These are phyloP conservation scores for Bruguiera gymnorhiza DNA, from an alignment of 345 rosid species.

Conservation along the genomic window DNA sequence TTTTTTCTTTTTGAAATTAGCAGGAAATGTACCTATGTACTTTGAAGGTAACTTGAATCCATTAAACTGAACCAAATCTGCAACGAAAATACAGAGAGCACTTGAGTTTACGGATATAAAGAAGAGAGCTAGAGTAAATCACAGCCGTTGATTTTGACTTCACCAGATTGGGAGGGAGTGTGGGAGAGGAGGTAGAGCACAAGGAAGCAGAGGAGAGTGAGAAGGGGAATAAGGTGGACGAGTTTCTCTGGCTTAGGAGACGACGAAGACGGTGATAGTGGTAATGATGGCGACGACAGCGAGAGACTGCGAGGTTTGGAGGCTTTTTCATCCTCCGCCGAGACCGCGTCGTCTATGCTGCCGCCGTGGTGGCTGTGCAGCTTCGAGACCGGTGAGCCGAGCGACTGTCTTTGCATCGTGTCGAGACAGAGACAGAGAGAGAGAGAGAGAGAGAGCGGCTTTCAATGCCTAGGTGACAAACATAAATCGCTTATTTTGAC, in stretches of 20 bases:
- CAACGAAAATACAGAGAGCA: not conserved
- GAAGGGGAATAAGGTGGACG: conserved; percentile 78
- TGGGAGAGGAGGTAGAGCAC: conserved; percentile 81
- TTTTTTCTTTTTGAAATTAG: not conserved
- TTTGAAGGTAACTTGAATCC: conserved; percentile 49
- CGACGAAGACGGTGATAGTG: conserved; percentile 29
- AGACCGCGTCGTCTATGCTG: conserved; percentile 36
- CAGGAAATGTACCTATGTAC: conserved; percentile 61
- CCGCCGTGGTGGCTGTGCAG: conserved; percentile 47
- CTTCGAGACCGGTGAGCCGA: conserved; percentile 75
- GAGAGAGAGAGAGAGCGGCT: conserved; percentile 5
- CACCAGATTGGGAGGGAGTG: conserved; percentile 74
- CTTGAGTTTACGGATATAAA: too few relatives aligned
- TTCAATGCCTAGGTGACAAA: too few relatives aligned
- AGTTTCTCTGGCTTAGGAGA: conserved; percentile 53
- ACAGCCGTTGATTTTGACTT: not conserved
- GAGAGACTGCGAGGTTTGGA: conserved; percentile 52
- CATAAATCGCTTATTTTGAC: too few relatives aligned
- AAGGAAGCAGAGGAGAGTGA: conserved; percentile 74
- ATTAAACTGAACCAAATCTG: conserved; percentile 82
- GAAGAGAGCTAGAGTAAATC: too few relatives aligned
- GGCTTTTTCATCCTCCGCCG: conserved; percentile 51
- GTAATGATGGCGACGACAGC: conserved; percentile 10
- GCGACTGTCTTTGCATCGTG: conserved; percentile 87
- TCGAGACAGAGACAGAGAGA: conserved; percentile 11